Evolutionary conservation across 768 basidiomycete species (phyloP), one percentile per base, ranked within the genome.

Genomic region (Trametes sanguinea): DNA sequence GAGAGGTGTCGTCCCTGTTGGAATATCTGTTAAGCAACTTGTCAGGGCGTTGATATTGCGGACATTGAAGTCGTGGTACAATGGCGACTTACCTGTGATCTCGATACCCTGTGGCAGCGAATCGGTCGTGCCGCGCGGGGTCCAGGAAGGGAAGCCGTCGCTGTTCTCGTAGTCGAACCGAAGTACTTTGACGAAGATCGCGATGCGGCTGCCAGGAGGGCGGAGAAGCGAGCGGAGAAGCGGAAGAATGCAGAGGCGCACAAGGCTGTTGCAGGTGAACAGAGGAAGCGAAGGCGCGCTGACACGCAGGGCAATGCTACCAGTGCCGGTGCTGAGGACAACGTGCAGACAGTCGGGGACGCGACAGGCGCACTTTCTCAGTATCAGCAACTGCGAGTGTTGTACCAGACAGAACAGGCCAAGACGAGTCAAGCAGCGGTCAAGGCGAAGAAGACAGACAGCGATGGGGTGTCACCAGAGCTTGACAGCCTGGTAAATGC

Each of bases 31-130:
- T n/a, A n/a, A n/a, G n/a, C n/a, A n/a, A n/a, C n/a, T n/a, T n/a
- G n/a, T n/a, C n/a, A 78, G 78, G 76, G 77, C 7, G 65, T 79
- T 45, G 74, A 80, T 46, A 13, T 78, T 2, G 61, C 73, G 2
- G 70, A 73, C 57, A 73, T 80, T 3, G 33, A 61, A 27, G 8
- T 78, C 22, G 71, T 78, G 17, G 70, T 79, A 9, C 78, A 78
- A 54, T 78, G 66, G 66, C 55, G 57, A 29, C 72, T 62, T 0
- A 69, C 67, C 6, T 71, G 70, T 54, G 54, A 59, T 30, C 42
- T 76, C 4, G 61, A 65, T 2, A 67, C 70, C 0, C 57, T 78
- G 3, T 74, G 72, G 75, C 77, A 79, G 59, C 58, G 72, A 1
- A 71, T 76, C 54, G 76, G 77, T 1, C 69, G 69, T 16, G 76